Evolutionary conservation across 805 yeast genomes (phyloP).

Genomic region (Hanseniaspora guilliermondii): DNA sequence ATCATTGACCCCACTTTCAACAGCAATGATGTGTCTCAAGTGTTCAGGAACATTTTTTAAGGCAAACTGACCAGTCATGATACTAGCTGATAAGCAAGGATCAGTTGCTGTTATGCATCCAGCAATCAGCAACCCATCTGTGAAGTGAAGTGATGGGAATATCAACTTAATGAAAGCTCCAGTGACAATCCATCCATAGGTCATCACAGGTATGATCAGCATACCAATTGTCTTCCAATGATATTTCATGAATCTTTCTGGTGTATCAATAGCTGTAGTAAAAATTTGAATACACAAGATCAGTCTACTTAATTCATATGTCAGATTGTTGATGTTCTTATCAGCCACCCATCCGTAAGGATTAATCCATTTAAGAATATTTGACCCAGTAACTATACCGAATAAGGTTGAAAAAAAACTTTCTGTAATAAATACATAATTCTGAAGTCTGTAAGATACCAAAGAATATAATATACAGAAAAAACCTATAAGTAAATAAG

Average conservation of each 20-base stretch:
- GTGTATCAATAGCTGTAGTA: conserved; percentile 88
- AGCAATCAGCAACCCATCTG: conserved; percentile 59
- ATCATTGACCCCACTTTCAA: conserved; percentile 82
- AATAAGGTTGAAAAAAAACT: conserved; percentile 78
- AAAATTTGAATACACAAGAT: conserved; percentile 80
- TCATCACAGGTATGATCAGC: conserved; percentile 77
- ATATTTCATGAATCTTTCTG: conserved; percentile 71
- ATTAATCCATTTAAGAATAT: conserved; percentile 67
- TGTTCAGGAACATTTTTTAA: conserved; percentile 69
- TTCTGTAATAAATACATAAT: conserved; percentile 74
- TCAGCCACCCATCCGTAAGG: conserved; percentile 65
- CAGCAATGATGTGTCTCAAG: conserved; percentile 57
- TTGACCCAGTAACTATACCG: conserved; percentile 82
- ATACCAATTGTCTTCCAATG: conserved; percentile 70
- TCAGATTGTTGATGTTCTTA: conserved; percentile 54
- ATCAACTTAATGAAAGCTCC: conserved; percentile 69
- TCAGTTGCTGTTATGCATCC: conserved; percentile 93
- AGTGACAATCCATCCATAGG: conserved; percentile 73
- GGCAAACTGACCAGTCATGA: conserved; percentile 80
- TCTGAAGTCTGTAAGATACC: conserved; percentile 70
- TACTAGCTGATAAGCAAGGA: conserved; percentile 93
- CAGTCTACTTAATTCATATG: conserved; percentile 70
- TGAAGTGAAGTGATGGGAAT: conserved; percentile 58
- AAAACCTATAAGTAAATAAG: conserved; percentile 77
- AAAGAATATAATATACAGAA: conserved; percentile 70